These are phyloP conservation scores for Gymnopilus junonius DNA, from an alignment of 768 basidiomycete species.

Conservation along the genomic window DNA sequence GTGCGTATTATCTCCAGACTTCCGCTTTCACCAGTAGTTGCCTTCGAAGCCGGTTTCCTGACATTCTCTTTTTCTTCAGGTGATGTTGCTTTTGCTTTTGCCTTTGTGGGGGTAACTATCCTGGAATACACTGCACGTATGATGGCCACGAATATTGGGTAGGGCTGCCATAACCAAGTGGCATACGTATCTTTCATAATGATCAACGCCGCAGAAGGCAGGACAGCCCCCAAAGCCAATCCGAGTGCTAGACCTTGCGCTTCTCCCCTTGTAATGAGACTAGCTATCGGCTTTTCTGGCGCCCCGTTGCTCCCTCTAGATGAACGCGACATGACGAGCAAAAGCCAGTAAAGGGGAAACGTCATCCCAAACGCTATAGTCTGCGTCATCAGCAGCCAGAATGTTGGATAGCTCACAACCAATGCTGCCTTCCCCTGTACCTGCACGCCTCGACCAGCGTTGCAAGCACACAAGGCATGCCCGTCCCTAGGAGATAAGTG, in stretches of 20 bases:
- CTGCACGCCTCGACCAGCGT: constrained; percentile 4
- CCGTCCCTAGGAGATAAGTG: constrained; percentile 9
- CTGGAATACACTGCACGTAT: neutral
- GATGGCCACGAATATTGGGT: constrained; percentile 7
- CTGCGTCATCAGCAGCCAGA: constrained; percentile 12
- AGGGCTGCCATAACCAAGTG: constrained; percentile 12
- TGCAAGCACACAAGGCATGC: constrained; percentile 3
- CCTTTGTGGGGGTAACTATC: neutral
- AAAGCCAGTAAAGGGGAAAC: constrained; percentile 2
- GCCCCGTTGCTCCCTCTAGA: neutral
- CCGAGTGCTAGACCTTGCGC: neutral
- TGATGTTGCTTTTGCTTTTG: neutral
- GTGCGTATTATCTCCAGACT: neutral
- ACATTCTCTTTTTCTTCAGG: neutral
- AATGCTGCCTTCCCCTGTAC: constrained; percentile 1
- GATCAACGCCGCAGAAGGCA: constrained; percentile 10
- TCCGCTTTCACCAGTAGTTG: neutral
- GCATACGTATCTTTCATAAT: neutral
- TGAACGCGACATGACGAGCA: constrained; percentile 1
- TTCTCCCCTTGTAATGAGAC: neutral
- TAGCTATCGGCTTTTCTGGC: neutral
- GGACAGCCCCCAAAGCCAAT: neutral
- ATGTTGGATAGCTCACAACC: constrained; percentile 3
- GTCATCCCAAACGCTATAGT: constrained; percentile 2
- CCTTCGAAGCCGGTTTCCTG: too few relatives aligned